Percentiles rank a stretch among this genome's conserved stretches.
These are phyloP conservation scores for Epichloe brachyelytri DNA, from an alignment of 2,329 filamentous ascomycete species.

Conservation along the genomic window DNA sequence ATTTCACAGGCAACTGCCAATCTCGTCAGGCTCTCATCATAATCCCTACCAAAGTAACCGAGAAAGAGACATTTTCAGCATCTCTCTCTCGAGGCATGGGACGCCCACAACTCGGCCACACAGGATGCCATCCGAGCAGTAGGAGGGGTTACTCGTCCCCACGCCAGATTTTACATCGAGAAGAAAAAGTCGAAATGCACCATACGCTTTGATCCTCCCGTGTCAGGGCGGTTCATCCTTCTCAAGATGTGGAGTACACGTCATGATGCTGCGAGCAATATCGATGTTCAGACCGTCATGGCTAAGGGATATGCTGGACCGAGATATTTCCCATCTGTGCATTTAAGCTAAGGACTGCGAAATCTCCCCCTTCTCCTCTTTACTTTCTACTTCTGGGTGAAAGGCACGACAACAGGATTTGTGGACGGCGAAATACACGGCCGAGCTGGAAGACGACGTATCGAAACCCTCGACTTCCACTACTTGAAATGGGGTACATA, in stretches of 20 bases:
- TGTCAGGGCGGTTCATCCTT: slow-evolving; percentile 71
- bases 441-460: too few species aligned
- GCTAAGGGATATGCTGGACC: slow-evolving; percentile 77
- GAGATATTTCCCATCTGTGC: slow-evolving; percentile 63
- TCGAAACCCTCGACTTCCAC: too few species aligned
- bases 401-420: too few species aligned
- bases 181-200: slow-evolving; percentile 73
- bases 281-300: slow-evolving; percentile 79
- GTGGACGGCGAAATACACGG: too few species aligned
- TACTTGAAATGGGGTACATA: too few species aligned
- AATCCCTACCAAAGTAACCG: not conserved
- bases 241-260: slow-evolving; percentile 83
- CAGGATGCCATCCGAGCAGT: slow-evolving; percentile 45
- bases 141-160: slow-evolving; percentile 50
- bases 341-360: slow-evolving; percentile 35
- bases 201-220: slow-evolving; percentile 70
- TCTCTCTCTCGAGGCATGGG: slow-evolving; percentile 23
- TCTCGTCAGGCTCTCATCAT: slow-evolving; percentile 10
- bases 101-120: slow-evolving; percentile 38
- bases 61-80: slow-evolving; percentile 2
- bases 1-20: slow-evolving; percentile 10
- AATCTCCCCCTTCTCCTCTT: too few species aligned
- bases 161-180: slow-evolving; percentile 75
- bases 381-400: too few species aligned
- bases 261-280: slow-evolving; percentile 52